phyloP scores from a whole-genome alignment of 176 grass and related monocot genomes.

The Canna indica region DNA sequence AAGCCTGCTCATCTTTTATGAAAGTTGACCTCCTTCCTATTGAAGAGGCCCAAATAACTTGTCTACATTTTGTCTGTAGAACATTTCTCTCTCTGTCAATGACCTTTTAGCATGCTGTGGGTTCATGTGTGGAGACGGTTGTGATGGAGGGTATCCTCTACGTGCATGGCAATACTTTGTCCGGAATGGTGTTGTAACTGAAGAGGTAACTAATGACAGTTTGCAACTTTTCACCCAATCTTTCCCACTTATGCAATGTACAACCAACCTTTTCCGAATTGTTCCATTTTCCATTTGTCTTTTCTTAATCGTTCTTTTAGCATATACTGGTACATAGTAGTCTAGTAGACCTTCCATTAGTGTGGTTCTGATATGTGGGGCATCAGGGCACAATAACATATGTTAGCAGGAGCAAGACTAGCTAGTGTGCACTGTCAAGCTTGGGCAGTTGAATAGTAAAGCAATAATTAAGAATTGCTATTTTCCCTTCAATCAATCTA shows the following conservation, averaged over 20 bases:
- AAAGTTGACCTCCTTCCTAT: neutral
- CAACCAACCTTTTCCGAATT: neutral
- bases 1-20: slow-evolving; percentile 2
- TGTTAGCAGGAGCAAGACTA: no score
- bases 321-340: no score
- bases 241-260: neutral
- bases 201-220: slow-evolving; percentile 45
- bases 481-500: neutral
- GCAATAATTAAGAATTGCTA: neutral
- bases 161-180: slow-evolving; percentile 78
- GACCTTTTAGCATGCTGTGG: slow-evolving; percentile 87
- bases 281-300: no score
- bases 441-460: no score
- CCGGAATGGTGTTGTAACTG: slow-evolving; percentile 76
- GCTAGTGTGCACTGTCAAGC: no score
- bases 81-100: slow-evolving; percentile 75
- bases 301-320: no score
- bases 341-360: no score
- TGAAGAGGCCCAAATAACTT: neutral
- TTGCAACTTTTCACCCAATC: neutral
- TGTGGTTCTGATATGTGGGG: no score
- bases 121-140: slow-evolving; percentile 91
- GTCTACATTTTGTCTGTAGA: slow-evolving; percentile 33
- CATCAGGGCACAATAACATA: no score
- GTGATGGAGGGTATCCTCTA: slow-evolving; percentile 92